These are phyloP conservation scores for Neckera pumila DNA, from an alignment of 225 moss, liverwort and hornwort genomes.

Conservation along the genomic window DNA sequence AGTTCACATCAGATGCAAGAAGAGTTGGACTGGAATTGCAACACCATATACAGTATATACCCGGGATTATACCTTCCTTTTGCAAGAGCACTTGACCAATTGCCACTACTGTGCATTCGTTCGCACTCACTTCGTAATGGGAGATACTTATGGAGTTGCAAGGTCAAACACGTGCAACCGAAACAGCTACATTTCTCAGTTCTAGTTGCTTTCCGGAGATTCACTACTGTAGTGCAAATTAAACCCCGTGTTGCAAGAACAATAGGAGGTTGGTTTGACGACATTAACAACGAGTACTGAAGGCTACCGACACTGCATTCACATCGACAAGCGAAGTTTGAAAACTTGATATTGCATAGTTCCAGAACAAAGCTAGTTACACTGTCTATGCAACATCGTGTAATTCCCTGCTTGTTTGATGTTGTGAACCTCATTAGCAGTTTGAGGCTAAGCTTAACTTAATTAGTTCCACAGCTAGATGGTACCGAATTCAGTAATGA, in stretches of 20 bases:
- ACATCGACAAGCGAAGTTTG: background rate
- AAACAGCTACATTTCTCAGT: background rate
- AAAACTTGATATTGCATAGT: background rate
- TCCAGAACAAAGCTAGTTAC: background rate
- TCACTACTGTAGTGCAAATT: background rate
- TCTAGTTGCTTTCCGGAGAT: background rate
- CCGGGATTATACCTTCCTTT: background rate
- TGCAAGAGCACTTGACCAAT: background rate
- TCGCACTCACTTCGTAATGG: background rate
- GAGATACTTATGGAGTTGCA: background rate
- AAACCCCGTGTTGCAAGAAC: background rate
- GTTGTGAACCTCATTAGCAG: background rate
- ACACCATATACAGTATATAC: no score
- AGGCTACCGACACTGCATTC: background rate
- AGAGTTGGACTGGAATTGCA: background rate
- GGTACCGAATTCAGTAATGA: background rate
- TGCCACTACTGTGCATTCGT: background rate
- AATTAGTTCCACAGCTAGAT: background rate
- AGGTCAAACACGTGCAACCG: background rate
- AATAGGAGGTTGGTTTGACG: background rate
- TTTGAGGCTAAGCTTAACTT: background rate
- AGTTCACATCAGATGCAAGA: background rate
- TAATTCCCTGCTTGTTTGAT: background rate
- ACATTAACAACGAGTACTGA: background rate
- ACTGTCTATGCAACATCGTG: background rate